Evolutionary conservation across 768 basidiomycete genomes (phyloP), one percentile per base, ranked within the genome.

Genomic region (Multifurca ochricompacta): DNA sequence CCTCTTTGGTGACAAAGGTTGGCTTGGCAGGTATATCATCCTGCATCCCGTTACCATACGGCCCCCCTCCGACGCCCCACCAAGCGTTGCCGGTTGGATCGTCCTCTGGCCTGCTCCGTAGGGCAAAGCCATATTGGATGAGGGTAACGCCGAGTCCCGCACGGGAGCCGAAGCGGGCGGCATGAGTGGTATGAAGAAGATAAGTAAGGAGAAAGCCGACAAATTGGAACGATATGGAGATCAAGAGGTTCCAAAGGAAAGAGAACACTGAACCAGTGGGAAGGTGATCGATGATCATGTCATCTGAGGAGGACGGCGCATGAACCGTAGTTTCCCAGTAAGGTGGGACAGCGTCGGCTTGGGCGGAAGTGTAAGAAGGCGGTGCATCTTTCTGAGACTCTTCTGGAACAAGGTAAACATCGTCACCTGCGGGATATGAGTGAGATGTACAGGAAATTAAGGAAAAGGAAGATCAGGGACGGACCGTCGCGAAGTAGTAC

Each of bases 251-350:
- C 91, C 89, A 97, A 36, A 88, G 77, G 74, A 92, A 94, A 11
- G 82, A 82, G 68, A 95, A 94, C 30, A 93, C 63, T 10, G 83
- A 80, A 19, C 87, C 87, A 6, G 85, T 87, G 36, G 86, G 88
- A 48, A 98, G 79, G 11, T 83, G 83, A 62, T 97, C 95, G 65
- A 98, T 83, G 63, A 95, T 81, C 71, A 96, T 83, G 62, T 93
- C 85, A 58, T 80, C 77, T 14, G 83, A 73, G 14, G 81, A 68
- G 59, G 80, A 83, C 8, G 94, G 92, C 6, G 94, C 84, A 66
- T 97, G 90, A n/a, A 98, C 81, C 2, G 91, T 94, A 2, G 91
- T 96, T 62, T 97, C 95, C 83, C 92, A 97, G 70, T 99, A 99
- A 1, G 93, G 89, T 4, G 96, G 96, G 6, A 92, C 93, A n/a